Evolutionary conservation across 2,329 filamentous ascomycete species (phyloP), one percentile per base, ranked within the genome.

Genomic region (Aureobasidium uvarum): DNA sequence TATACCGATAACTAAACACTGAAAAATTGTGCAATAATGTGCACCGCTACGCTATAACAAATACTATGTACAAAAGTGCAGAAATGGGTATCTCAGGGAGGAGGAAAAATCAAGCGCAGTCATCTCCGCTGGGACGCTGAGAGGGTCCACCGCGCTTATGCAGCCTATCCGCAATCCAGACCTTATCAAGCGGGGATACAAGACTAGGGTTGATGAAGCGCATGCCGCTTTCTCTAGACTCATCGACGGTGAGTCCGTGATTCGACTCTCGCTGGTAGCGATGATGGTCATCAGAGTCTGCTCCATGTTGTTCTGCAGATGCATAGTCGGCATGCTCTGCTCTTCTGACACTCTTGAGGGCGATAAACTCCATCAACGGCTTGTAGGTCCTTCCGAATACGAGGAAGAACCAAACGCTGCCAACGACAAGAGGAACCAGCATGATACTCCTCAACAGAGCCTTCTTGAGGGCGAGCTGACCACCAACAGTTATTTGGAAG

Each of bases 401-500:
- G 76, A 91, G 90, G 69, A 86, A 89, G 74, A 96, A 96, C 93
- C 94, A 98, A 18, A 96, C 80, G 0, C 94, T 97, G 38, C 86
- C 86, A 11, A 88, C 80, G 5, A 96, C 80, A 3, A 99, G 82
- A 4, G 95, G 96, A 0, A 89, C 76, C 23, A 97, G 83, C 36
- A 93, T 80, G 14, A 86, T 79, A 0, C 92, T 90, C 54, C 89
- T 84, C 23, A 88, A 85, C 70, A 92, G 90, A 0, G 91, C 92
- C 58, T 84, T 80, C 64, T 87, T 84, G 33, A 95, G 79, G 2
- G 91, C 91, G 65, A 99, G 84, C 68, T 94, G 88, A 3, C 94
- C 94, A 25, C 91, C 89, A 84, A 96, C 95, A 54, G 95, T 92
- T 25, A 96, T 78, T 76, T 99, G 92, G 73, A 97, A 97, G 48